Conservation (phyloP, 306 rosid genomes). For the Cucurbita pepo region DNA sequence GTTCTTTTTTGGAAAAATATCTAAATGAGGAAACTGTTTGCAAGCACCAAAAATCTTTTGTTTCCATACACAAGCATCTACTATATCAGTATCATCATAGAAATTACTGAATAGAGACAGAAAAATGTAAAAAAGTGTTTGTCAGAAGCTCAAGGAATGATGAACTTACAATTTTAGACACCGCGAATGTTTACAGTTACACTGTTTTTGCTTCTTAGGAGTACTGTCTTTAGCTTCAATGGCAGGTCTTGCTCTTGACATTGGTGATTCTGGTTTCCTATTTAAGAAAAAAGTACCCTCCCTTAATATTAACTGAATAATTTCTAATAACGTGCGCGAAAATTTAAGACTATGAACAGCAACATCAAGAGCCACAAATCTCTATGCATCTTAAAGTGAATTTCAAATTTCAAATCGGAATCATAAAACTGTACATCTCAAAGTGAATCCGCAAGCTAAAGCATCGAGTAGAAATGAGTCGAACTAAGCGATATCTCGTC, state of each 20-base stretch:
- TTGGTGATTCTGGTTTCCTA: slow-evolving; percentile 70
- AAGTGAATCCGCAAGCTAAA: background rate
- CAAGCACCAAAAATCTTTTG: background rate
- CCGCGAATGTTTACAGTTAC: slow-evolving; percentile 78
- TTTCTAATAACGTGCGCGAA: background rate
- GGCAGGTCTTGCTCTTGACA: slow-evolving; percentile 36
- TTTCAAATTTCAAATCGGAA: background rate
- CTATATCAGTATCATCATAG: background rate
- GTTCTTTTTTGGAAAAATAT: background rate
- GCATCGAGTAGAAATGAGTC: background rate
- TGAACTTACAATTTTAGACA: slow-evolving; percentile 84
- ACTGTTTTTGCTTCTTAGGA: slow-evolving; percentile 81
- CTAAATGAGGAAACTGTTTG: background rate
- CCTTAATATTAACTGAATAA: background rate
- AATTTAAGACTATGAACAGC: background rate
- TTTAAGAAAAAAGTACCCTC: slow-evolving; percentile 17
- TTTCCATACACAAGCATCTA: background rate
- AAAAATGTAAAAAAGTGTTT: background rate
- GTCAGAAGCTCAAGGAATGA: slow-evolving; percentile 5
- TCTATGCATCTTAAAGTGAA: background rate
- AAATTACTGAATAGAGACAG: background rate
- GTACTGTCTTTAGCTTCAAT: slow-evolving; percentile 44
- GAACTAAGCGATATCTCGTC: background rate
- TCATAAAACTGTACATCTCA: background rate
- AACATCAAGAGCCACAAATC: background rate